Percentiles rank a stretch among this genome's conserved stretches.
Conservation (phyloP, 1,284 basidiomycete species). For the Marasmius fiardii region DNA sequence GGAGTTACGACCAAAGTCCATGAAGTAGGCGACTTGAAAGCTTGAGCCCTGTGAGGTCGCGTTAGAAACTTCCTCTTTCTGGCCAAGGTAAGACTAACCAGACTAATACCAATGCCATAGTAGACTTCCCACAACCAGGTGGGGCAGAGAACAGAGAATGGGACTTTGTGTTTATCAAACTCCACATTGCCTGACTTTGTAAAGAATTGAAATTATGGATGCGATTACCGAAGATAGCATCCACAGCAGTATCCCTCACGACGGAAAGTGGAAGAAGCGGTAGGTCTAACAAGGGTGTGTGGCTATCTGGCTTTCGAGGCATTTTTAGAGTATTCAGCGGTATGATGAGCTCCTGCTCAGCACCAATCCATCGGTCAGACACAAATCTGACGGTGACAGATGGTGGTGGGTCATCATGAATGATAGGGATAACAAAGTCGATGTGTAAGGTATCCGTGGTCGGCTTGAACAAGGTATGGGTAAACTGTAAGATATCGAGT, state of each 20-base stretch:
- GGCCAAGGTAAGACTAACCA: constrained; percentile 47
- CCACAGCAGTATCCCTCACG: constrained; percentile 47
- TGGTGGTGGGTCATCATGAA: constrained; percentile 50
- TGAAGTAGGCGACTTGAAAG: constrained; percentile 31
- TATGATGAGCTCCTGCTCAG: constrained; percentile 73
- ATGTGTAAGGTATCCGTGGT: constrained; percentile 57
- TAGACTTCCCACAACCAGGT: constrained; percentile 79
- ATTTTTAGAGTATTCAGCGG: constrained; percentile 72
- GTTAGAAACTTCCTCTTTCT: background rate
- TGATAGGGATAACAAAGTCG: constrained; percentile 83
- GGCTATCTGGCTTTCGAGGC: constrained; percentile 65
- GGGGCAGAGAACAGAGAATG: constrained; percentile 86
- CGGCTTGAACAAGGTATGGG: constrained; percentile 70
- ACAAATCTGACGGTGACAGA: constrained; percentile 75
- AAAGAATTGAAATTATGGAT: constrained; percentile 75
- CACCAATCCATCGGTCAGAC: constrained; percentile 94
- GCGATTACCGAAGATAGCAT: constrained; percentile 42
- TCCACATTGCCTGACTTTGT: constrained; percentile 92
- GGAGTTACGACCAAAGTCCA: constrained; percentile 62
- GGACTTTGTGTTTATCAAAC: constrained; percentile 64
- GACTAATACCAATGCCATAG: constrained; percentile 65
- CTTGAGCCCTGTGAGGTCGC: constrained; percentile 40
- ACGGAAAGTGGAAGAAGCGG: constrained; percentile 71
- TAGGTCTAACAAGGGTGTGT: constrained; percentile 73
- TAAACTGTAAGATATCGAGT: constrained; percentile 79